Percentiles rank a stretch among this genome's conserved stretches.
Conservation (phyloP, 1,284 basidiomycete genomes). For the Neolentinus lepideus region DNA sequence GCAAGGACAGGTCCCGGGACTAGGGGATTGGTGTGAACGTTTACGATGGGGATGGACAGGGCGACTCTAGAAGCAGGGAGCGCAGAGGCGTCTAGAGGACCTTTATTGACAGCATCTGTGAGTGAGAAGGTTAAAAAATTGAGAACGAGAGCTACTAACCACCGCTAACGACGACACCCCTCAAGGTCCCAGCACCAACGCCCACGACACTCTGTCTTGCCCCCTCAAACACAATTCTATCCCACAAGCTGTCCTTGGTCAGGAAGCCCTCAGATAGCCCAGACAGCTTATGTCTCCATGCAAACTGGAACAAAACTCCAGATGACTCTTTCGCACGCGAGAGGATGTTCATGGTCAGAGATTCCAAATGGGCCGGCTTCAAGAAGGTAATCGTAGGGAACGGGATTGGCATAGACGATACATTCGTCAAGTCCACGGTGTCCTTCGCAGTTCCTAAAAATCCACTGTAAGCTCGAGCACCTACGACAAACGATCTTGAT, state of each 20-base stretch:
- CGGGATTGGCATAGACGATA: constrained; percentile 45
- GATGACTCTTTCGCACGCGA: constrained; percentile 45
- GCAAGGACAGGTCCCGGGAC: constrained; percentile 66
- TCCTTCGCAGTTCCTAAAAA: constrained; percentile 18
- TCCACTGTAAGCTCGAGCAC: background rate
- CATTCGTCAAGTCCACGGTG: constrained; percentile 40
- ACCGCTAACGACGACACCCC: constrained; percentile 56
- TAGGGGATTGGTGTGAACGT: constrained; percentile 49
- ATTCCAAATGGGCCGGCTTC: constrained; percentile 49
- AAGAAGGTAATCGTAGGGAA: constrained; percentile 63
- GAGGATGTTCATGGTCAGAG: constrained; percentile 42
- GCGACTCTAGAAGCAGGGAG: constrained; percentile 60
- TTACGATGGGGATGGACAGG: constrained; percentile 64
- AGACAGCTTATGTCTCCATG: constrained; percentile 67
- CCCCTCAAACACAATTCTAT: constrained; percentile 61
- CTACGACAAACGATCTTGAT: background rate
- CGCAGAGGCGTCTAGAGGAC: constrained; percentile 24
- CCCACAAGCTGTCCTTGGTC: constrained; percentile 73
- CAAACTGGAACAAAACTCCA: constrained; percentile 46
- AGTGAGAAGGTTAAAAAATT: background rate
- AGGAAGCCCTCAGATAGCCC: constrained; percentile 61
- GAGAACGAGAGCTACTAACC: constrained; percentile 38
- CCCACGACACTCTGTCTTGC: constrained; percentile 57
- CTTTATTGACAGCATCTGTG: constrained; percentile 16
- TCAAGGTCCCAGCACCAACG: constrained; percentile 47